Evolutionary conservation across 805 yeast species (phyloP).

Genomic region (Lipomyces lipofer): DNA sequence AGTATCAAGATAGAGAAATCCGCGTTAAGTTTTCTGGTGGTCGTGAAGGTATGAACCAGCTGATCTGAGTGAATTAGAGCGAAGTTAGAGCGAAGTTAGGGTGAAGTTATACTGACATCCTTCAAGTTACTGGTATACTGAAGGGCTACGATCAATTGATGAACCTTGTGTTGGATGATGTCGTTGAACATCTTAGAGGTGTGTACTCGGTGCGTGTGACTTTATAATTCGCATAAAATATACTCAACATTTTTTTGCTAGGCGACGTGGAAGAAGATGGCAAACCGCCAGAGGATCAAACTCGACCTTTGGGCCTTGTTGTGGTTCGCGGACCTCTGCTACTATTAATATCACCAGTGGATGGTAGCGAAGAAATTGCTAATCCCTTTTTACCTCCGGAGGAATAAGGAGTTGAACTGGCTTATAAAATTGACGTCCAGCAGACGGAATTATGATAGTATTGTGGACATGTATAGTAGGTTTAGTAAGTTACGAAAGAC

Average conservation of each 20-base stretch:
- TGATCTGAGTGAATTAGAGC: no score
- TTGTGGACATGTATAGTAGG: no score
- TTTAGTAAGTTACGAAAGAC: no score
- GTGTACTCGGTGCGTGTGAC: constrained; percentile 35
- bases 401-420: no score
- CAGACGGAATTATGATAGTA: no score
- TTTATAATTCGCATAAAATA: no score
- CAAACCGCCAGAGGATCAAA: constrained; percentile 50
- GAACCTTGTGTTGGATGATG: constrained; percentile 72
- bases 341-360: constrained; percentile 66
- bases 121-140: constrained; percentile 67
- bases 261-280: constrained; percentile 64
- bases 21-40: constrained; percentile 85
- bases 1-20: constrained; percentile 69
- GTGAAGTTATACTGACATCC: no score
- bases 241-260: no score
- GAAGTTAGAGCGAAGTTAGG: no score
- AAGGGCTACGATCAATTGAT: constrained; percentile 94
- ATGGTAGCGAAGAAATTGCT: constrained; percentile 67
- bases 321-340: constrained; percentile 85
- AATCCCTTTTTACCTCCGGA: constrained; percentile 59
- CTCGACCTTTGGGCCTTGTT: constrained; percentile 71
- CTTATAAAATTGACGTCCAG: no score
- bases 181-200: constrained; percentile 63
- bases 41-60: constrained; percentile 64